Base-by-base conservation (phyloP, 805 yeast species). In the Ogataea pini region DNA sequence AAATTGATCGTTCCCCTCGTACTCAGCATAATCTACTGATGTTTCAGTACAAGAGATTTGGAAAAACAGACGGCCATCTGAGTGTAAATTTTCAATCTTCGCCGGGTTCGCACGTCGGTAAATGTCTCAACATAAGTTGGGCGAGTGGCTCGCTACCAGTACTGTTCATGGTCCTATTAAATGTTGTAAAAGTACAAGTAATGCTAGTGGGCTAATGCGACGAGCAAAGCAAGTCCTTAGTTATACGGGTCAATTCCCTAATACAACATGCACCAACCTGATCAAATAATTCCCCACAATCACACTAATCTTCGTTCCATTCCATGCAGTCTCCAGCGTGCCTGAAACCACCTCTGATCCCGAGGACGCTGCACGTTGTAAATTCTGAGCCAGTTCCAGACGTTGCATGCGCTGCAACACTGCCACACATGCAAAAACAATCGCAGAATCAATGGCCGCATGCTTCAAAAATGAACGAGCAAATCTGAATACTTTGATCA, bases 381-480 rank as follows among this genome's bases (percentile, higher is more conserved):
- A 13, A 9, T 45, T 40, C 14, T 36, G 46, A 19, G 36, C 34
- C 38, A 20, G 17, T 12, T 47, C 44, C 13, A 59, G 16, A 24
- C 36, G 50, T 20, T 46, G 55, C 19, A 61, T 24, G n/a, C 24
- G 20, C 14, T 20, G n/a, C 24, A 34, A 20, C 13, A 62, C 33
- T 3, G 54, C 44, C 10, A 57, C 27, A 12, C 51, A 41, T 1
- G 58, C 32, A 7, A 59, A 32, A 7, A 61, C 36, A 9, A 56
- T 46, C 28, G 55, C 20, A 12, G 62, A 55, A 44, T 63, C 63
- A 17, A 59, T 49, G 3, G 59, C 55, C 1, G 54, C 58, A 20
- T 60, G 64, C 25, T 51, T 56, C 20, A 58, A 22, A 28, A 55
- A 34, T 2, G 42, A 34, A 18, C 46, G 56, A n/a, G 41, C 36